Evolutionary conservation across 805 yeast genomes (phyloP), one percentile per base, ranked within the genome.

Genomic region (Candida silvicultrix): DNA sequence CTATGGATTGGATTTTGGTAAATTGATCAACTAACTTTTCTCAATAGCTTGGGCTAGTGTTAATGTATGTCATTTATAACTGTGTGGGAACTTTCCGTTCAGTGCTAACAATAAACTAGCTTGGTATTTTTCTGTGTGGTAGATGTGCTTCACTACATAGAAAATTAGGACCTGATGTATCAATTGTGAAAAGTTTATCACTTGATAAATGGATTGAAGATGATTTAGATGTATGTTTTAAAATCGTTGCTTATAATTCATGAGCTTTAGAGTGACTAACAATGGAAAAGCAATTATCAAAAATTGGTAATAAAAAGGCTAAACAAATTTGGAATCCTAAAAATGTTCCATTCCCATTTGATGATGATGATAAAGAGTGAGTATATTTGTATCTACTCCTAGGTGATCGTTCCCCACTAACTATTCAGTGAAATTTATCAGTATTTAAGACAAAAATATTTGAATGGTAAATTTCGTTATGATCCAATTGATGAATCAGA

Each of bases 101-200:
- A 2, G 21, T 15, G n/a, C n/a, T n/a, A n/a, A n/a, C n/a, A n/a
- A n/a, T n/a, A n/a, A n/a, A n/a, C n/a, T 54, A 43, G 65, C 55
- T 86, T 38, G 95, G 95, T 23, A 66, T 86, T 5, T 81, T 88
- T 48, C 68, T 88, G 16, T 88, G 96, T 68, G 94, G 94, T 15
- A 69, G 94, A 52, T 88, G 96, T 72, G 92, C 95, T 9, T 79
- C 87, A 4, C 73, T 81, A 31, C 96, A 88, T 63, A 70, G 88
- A 49, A 75, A 76, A 46, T 68, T 86, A 38, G 86, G 89, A 0
- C 55, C 71, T 2, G 80, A 79, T 37, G 64, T 82, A 12, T 81
- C 90, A 5, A 66, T 70, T 43, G 87, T 86, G 8, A 85, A 85
- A 56, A 83, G 90, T 0, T 67, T 88, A 45, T 80, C 89, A 5